Evolutionary conservation across 768 basidiomycete genomes (phyloP).

Genomic region (Trametes sanguinea): DNA sequence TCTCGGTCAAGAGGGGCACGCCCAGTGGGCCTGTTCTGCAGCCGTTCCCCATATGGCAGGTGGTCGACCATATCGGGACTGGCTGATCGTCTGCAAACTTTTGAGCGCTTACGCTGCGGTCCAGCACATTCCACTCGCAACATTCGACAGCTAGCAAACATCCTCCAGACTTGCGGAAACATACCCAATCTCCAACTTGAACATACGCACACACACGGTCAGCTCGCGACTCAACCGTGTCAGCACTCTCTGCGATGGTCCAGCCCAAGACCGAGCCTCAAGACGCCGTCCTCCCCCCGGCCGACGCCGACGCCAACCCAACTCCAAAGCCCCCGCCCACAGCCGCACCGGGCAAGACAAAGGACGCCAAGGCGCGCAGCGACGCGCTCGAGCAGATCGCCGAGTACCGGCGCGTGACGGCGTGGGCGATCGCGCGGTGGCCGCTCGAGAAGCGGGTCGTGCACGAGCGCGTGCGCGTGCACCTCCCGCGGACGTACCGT

Average conservation of each 20-base stretch:
- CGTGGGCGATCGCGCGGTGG: conserved; percentile 45
- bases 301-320: neutral
- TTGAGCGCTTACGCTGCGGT: neutral
- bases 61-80: conserved; percentile 3
- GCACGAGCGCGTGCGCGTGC: conserved; percentile 35
- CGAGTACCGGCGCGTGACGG: conserved; percentile 36
- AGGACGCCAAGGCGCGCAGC: conserved; percentile 26
- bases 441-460: conserved; percentile 39
- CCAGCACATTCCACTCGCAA: neutral
- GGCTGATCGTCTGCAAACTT: neutral
- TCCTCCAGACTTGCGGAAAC: no score
- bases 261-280: conserved; percentile 18
- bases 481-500: conserved; percentile 44
- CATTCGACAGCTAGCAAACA: no score
- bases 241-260: conserved; percentile 2
- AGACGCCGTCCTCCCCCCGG: conserved; percentile 17
- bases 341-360: neutral
- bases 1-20: neutral
- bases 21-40: neutral
- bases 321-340: neutral
- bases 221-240: neutral
- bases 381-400: conserved; percentile 34
- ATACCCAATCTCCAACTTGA: no score
- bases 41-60: conserved; percentile 2
- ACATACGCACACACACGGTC: neutral